phyloP scores from a whole-genome alignment of 2,329 filamentous ascomycete genomes.

The Periglandula ipomoeae region DNA sequence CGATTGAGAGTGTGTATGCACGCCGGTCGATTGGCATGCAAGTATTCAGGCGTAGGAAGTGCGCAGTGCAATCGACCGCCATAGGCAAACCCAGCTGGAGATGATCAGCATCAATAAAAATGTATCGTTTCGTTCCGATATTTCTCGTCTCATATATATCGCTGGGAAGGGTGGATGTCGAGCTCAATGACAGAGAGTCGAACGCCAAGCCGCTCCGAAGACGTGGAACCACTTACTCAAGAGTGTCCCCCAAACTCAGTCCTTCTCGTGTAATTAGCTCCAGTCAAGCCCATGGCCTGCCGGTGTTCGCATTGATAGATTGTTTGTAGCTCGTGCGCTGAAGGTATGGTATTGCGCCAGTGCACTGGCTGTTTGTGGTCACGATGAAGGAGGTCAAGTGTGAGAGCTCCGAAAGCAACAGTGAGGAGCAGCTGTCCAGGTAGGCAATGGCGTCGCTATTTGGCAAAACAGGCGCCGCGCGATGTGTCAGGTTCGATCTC shows the following conservation, averaged over 20 bases:
- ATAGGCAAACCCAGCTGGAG: not conserved
- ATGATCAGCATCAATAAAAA: not conserved
- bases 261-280: conserved; percentile 18
- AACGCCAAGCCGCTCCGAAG: not conserved
- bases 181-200: not conserved
- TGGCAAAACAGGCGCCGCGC: not conserved
- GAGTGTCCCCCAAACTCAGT: conserved; percentile 21
- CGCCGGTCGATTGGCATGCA: not conserved
- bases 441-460: not conserved
- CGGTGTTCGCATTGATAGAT: not conserved
- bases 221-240: conserved; percentile 15
- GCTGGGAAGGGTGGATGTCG: no score
- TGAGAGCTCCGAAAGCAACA: not conserved
- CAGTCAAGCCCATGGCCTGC: conserved; percentile 27
- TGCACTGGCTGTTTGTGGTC: not conserved
- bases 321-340: not conserved
- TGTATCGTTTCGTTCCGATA: not conserved
- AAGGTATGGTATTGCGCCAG: not conserved
- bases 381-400: not conserved
- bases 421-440: not conserved
- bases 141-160: not conserved
- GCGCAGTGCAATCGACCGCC: not conserved
- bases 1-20: not conserved
- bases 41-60: not conserved
- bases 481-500: not conserved